Conservation (phyloP, 352 stramenopile genomes). For the Globisporangium nodosum region DNA sequence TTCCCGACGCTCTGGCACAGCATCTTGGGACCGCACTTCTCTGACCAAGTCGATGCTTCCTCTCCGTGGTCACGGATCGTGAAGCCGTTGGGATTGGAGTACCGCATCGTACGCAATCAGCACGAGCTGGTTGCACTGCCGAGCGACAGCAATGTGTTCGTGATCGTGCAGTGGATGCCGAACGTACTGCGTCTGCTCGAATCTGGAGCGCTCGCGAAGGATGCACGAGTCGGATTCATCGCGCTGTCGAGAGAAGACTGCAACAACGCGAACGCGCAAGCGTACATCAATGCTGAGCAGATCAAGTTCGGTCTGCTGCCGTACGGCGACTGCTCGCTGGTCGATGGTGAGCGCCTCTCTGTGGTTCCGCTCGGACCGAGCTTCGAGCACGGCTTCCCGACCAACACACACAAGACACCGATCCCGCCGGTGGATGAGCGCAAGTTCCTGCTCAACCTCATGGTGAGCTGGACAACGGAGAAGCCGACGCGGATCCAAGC, state of each 20-base stretch:
- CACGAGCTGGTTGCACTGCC: constrained; percentile 25
- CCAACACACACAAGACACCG: constrained; percentile 34
- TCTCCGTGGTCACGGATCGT: constrained; percentile 24
- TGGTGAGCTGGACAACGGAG: constrained; percentile 62
- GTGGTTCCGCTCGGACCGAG: constrained; percentile 45
- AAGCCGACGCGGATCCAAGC: constrained; percentile 61
- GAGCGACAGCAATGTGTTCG: constrained; percentile 32
- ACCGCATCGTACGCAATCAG: constrained; percentile 33
- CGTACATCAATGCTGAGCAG: constrained; percentile 19
- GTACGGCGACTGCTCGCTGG: constrained; percentile 59
- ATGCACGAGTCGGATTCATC: constrained; percentile 34
- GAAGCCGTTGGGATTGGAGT: constrained; percentile 24
- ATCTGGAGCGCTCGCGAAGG: constrained; percentile 11
- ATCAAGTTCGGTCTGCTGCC: constrained; percentile 51
- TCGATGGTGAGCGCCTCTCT: constrained; percentile 43
- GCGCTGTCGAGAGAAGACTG: constrained; percentile 49
- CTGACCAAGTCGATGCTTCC: constrained; percentile 17
- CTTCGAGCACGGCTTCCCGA: constrained; percentile 57
- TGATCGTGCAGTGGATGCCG: constrained; percentile 28
- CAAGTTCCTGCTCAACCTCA: constrained; percentile 49
- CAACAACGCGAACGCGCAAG: constrained; percentile 34
- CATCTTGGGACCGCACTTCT: constrained; percentile 42
- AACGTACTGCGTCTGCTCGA: constrained; percentile 18
- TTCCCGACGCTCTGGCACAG: constrained; percentile 61
- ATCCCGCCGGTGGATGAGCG: constrained; percentile 14